Base-by-base conservation (phyloP, 2,329 filamentous ascomycete species). In the Pseudovirgaria hyperparasitica region DNA sequence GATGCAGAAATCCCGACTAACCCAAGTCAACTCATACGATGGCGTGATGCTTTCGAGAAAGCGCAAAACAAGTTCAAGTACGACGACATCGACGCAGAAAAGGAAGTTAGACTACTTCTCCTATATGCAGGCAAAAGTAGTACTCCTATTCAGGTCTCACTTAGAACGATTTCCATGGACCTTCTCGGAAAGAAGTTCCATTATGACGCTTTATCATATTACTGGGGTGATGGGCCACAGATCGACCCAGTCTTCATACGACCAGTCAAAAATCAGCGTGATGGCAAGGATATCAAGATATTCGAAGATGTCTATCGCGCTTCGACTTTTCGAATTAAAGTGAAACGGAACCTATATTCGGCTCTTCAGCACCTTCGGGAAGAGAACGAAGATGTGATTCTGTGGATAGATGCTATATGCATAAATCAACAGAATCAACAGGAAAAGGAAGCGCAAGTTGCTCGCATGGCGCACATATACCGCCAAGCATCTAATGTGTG, bases 381-480 rank as follows among this genome's bases (percentile, higher is more conserved):
- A 10, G 5, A 16, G 13, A 8, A 23, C 8, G n/a, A 5, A 17
- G 16, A 10, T 2, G 26, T 30, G n/a, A 33, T 22, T 2, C 20
- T 48, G 2, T 49, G 45, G 46, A 34, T 45, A 8, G 46, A 49
- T 28, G 36, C 42, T n/a, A 23, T 49, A 7, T 48, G 42, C 26
- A 43, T 48, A 26, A 32, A 50, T 24, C 43, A 48, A 31, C n/a
- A 8, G 5, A 33, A 46, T 22, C 22, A 31, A 5, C 16, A 12
- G 3, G 45, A 48, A 28, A 43, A 38, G 19, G 34, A 16, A 12
- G 23, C 30, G 5, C 44, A 50, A 26, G 31, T 50, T 1, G 18
- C 30, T 6, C 30, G 39, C 16, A 48, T 48, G 43, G 25, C 11
- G 12, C 16, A 28, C 4, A 31, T 31, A 8, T 31, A 31, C 25